phyloP scores from a whole-genome alignment of 257 asterid species.

The Nicotiana obtusifolia region DNA sequence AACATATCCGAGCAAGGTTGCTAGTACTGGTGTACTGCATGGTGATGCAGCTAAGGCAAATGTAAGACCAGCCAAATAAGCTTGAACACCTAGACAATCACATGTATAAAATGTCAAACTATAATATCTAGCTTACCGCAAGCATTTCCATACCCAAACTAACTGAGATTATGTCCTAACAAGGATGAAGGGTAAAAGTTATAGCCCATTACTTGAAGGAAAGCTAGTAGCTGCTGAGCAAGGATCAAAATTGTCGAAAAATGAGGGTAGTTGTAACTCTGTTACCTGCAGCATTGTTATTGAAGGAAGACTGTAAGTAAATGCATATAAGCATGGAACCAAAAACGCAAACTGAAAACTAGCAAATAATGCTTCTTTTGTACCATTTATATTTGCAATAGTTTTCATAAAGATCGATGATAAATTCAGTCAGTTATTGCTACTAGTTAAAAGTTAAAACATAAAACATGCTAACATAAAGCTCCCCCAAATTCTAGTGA shows the following conservation, averaged over 20 bases:
- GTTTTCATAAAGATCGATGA: background rate
- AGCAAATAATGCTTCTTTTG: background rate
- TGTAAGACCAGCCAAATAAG: constrained; percentile 92
- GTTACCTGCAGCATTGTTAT: constrained; percentile 47
- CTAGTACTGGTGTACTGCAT: constrained; percentile 89
- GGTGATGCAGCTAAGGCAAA: constrained; percentile 99
- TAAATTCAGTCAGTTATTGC: background rate
- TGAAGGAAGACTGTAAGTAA: background rate
- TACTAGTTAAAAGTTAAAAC: background rate
- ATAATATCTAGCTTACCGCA: background rate
- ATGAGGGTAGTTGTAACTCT: constrained; percentile 88
- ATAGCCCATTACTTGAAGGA: constrained; percentile 61
- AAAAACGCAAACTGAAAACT: background rate
- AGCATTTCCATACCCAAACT: background rate
- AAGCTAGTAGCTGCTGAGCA: constrained; percentile 84
- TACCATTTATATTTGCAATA: background rate
- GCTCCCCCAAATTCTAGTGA: background rate
- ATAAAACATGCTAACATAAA: background rate
- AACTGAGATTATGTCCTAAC: background rate
- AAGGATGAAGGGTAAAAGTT: background rate
- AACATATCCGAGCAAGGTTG: constrained; percentile 86
- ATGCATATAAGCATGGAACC: background rate
- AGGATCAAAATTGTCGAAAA: constrained; percentile 84
- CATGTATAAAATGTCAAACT: background rate
- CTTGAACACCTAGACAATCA: constrained; percentile 68